phyloP scores from a whole-genome alignment of 768 basidiomycete species.

The Auricularia heimuer region DNA sequence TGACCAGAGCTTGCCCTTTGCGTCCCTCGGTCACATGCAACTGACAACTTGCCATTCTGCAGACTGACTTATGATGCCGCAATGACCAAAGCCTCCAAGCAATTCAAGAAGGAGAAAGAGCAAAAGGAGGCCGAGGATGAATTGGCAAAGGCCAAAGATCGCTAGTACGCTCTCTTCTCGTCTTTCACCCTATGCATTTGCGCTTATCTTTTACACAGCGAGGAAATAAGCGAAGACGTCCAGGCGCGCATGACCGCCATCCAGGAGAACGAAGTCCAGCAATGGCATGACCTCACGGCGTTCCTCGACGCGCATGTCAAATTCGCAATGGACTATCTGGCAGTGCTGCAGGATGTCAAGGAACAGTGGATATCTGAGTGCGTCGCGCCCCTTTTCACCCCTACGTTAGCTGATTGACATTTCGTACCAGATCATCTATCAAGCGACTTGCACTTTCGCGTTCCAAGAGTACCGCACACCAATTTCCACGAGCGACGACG shows the following conservation, averaged over 20 bases:
- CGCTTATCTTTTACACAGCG: constrained; percentile 34
- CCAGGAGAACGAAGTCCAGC: constrained; percentile 66
- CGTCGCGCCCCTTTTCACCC: constrained; percentile 13
- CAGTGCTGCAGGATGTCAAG: constrained; percentile 62
- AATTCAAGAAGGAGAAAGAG: constrained; percentile 69
- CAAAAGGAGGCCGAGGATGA: constrained; percentile 74
- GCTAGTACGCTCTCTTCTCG: constrained; percentile 48
- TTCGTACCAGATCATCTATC: constrained; percentile 19
- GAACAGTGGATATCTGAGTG: constrained; percentile 59
- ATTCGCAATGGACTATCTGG: constrained; percentile 62
- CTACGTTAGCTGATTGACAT: too few species aligned
- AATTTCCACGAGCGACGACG: constrained; percentile 14
- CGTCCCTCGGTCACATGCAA: neutral
- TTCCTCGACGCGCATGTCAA: constrained; percentile 68
- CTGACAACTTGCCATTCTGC: constrained; percentile 1
- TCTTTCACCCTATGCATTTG: neutral
- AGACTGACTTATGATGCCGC: constrained; percentile 77
- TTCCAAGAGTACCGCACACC: constrained; percentile 12
- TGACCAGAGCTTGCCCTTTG: neutral
- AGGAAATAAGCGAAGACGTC: constrained; percentile 79
- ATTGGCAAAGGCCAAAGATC: constrained; percentile 53
- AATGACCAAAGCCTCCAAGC: constrained; percentile 54
- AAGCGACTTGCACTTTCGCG: constrained; percentile 19
- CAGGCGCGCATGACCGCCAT: constrained; percentile 70
- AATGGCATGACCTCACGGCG: constrained; percentile 57